Evolutionary conservation across 2,329 filamentous ascomycete genomes (phyloP), one percentile per base, ranked within the genome.

Genomic region (Ceratocystis cubensis): DNA sequence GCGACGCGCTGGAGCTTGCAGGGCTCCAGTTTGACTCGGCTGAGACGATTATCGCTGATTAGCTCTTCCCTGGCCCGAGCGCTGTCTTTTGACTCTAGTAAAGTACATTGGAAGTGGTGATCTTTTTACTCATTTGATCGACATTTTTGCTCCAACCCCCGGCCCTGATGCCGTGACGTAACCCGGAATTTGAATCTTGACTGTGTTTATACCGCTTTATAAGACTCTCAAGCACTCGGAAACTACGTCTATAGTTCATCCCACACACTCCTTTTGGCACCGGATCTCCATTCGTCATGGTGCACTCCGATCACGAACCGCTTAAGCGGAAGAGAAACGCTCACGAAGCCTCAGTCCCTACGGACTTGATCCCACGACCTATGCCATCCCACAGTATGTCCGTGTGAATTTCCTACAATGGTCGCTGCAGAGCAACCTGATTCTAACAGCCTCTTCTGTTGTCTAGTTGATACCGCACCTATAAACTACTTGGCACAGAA

Each of bases 401-500:
- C n/a, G 30, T n/a, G 56, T 59, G 8, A 7, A 22, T n/a, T 20
- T n/a, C 15, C 28, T 59, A 5, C 20, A 33, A 37, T 33, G 5
- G 7, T 25, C 8, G n/a, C 17, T n/a, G 56, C 28, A 37, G 56
- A 28, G 30, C 5, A 59, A 25, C 8, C 17, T 37, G 5, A 30
- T 53, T 30, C 15, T 57, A 59, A 61, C 61, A 64, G 28, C 30
- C 22, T 25, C 22, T 28, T 15, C 2, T 17, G 44, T n/a, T 33
- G 28, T 63, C 8, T 63, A 69, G 68, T 67, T 17, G 64, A 68
- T 13, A 63, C 56, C 41, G 33, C 64, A 73, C 61, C 67, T 64
- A 82, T 84, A 72, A 83, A 84, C 69, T 85, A 84, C 71, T 73
- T 84, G 50, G 75, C 78, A 15, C 79, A 76, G 68, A 74, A 77